phyloP scores from a whole-genome alignment of 1,139 yeast genomes.

The Tardiomyces depauwii region DNA sequence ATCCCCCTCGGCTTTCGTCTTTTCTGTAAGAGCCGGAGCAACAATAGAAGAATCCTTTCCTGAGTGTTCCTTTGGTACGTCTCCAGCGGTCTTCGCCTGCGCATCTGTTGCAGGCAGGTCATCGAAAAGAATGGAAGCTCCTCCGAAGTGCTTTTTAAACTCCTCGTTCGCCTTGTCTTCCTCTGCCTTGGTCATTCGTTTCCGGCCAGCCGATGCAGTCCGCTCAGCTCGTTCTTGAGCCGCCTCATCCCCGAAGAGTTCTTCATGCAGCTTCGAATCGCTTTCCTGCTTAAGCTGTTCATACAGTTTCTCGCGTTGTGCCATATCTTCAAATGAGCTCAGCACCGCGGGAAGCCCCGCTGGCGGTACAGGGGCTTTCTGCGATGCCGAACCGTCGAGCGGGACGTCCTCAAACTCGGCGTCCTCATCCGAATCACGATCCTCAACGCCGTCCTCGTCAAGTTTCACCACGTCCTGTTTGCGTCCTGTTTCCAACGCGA shows the following conservation, averaged over 20 bases:
- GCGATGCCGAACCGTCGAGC: constrained; percentile 8
- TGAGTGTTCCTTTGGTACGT: no score
- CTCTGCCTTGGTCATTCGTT: neutral
- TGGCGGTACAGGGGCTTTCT: constrained; percentile 2
- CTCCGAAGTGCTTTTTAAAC: neutral
- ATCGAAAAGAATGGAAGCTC: neutral
- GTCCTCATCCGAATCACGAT: constrained; percentile 31
- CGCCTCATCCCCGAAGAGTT: neutral
- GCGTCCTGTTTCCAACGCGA: constrained; percentile 42
- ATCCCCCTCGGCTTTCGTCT: no score
- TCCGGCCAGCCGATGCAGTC: no score
- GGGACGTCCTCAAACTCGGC: constrained; percentile 56
- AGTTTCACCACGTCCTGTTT: constrained; percentile 16
- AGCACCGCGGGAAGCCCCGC: constrained; percentile 13
- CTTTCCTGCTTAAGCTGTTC: constrained; percentile 9
- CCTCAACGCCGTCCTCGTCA: constrained; percentile 7
- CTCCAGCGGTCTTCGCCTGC: no score
- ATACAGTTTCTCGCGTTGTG: constrained; percentile 18
- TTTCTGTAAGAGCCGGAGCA: no score
- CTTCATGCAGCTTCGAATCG: constrained; percentile 1
- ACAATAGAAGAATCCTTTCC: no score
- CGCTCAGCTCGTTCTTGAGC: no score
- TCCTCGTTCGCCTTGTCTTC: neutral
- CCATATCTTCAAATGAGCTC: constrained; percentile 16
- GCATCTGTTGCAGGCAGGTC: no score